Base-by-base conservation (phyloP, 106 monocot genomes). In the Platanthera guangdongensis region DNA sequence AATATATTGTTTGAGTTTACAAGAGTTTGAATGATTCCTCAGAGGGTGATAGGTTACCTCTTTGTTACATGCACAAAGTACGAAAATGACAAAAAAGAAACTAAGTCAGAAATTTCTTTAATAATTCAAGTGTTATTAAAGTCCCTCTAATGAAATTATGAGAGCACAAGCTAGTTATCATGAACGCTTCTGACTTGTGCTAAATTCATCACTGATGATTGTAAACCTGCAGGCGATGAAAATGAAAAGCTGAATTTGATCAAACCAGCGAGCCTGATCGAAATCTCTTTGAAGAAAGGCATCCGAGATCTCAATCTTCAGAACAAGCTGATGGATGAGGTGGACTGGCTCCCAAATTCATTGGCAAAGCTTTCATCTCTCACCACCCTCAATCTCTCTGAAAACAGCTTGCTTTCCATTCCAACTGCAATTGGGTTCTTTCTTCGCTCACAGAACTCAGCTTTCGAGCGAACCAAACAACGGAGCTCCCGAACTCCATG, bases 311-410 rank as follows among this genome's bases (percentile, higher is more conserved):
- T 84, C 8, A 57, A 77, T 65, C 80, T 84, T 47, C 72, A 63
- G 14, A 74, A 80, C 67, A 80, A 80, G 77, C 80, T 84, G 9
- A 80, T 57, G 80, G 75, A 84, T 52, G 72, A 80, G 48, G 70
- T 84, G 22, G 80, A 84, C 57, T 84, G 80, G 80, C 65, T 84
- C 7, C 84, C 84, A 47, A 80, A 69, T 10, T 84, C 84, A 55
- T 77, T 84, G 1, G 50, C 11, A 11, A 80, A 80, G 19, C 80
- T 80, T 19, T 80, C 73, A 2, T 39, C 19, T 53, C 74, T 80
- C 6, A 9, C 73, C 39, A 74, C 52, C 30, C 74, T 80, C 15
- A 54, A 80, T 18, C 80, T 80, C 8, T 84, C 84, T 4, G 71
- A 76, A 9, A 84, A 84, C 73, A 68, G 50, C 51, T 51, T 84